These are phyloP conservation scores for Oehlia diaphana DNA, from an alignment of 192 early-diverging fungal species.

Conservation along the genomic window DNA sequence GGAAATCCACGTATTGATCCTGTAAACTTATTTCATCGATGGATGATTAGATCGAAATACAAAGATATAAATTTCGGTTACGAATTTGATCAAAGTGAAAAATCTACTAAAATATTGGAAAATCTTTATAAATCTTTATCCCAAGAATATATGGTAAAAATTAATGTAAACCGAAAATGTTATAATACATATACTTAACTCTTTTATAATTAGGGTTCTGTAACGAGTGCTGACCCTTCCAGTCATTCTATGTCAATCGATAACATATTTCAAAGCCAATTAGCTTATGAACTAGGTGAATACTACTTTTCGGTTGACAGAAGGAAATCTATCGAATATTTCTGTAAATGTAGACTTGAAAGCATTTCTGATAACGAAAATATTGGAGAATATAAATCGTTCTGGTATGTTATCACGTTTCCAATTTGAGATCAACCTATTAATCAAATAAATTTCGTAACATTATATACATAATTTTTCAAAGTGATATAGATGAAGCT, in stretches of 20 bases:
- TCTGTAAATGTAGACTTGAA: slow-evolving; percentile 19
- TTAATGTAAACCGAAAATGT: no score
- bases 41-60: slow-evolving; percentile 15
- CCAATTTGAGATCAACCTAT: neutral
- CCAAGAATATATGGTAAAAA: slow-evolving; percentile 10
- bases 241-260: neutral
- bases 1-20: neutral
- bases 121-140: slow-evolving; percentile 8
- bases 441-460: neutral
- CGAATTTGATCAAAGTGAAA: slow-evolving; percentile 18
- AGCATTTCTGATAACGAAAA: neutral
- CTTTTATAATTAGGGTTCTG: neutral
- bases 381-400: neutral
- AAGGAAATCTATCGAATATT: neutral
- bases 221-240: neutral
- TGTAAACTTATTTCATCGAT: slow-evolving; percentile 13
- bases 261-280: slow-evolving; percentile 1
- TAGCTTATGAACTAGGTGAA: slow-evolving; percentile 18
- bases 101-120: slow-evolving; percentile 1
- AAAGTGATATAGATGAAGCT: neutral
- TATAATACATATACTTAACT: no score
- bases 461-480: neutral
- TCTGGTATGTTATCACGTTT: slow-evolving; percentile 1
- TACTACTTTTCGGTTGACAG: slow-evolving; percentile 4
- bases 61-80: neutral